Conservation (phyloP, 139 green algal genomes). For the Tetratostichococcus sp. region DNA sequence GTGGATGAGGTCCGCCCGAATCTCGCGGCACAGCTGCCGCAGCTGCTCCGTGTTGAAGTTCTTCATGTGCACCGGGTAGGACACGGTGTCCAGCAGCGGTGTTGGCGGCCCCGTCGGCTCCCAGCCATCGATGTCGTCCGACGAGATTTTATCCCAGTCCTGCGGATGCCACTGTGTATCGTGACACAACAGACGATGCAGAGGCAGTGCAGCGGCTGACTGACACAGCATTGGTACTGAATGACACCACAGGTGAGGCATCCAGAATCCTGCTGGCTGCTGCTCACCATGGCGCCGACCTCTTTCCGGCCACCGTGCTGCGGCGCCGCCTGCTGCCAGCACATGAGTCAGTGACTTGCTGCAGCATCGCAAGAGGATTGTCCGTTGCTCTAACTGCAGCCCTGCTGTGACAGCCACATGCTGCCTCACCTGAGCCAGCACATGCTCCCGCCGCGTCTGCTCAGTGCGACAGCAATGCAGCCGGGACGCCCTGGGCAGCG, state of each 20-base stretch:
- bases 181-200: neutral
- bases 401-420: too few species aligned
- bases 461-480: too few species aligned
- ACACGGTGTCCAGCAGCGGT: slow-evolving; percentile 94
- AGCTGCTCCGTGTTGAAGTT: slow-evolving; percentile 91
- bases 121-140: slow-evolving; percentile 78
- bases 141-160: slow-evolving; percentile 59
- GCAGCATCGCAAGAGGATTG: too few species aligned
- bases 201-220: neutral
- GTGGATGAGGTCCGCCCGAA: slow-evolving; percentile 93
- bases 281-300: neutral
- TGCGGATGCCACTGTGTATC: too few species aligned
- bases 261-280: too few species aligned
- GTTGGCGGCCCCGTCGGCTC: slow-evolving; percentile 71
- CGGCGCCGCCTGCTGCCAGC: neutral
- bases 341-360: neutral
- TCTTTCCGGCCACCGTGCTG: neutral
- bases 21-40: slow-evolving; percentile 91
- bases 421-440: neutral
- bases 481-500: neutral
- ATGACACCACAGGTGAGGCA: too few species aligned
- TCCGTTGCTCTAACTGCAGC: too few species aligned
- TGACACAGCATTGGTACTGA: neutral
- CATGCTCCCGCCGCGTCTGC: neutral
- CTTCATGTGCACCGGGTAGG: slow-evolving; percentile 97